These are phyloP conservation scores for Rosa lucieae DNA, from an alignment of 306 rosid species.

Conservation along the genomic window DNA sequence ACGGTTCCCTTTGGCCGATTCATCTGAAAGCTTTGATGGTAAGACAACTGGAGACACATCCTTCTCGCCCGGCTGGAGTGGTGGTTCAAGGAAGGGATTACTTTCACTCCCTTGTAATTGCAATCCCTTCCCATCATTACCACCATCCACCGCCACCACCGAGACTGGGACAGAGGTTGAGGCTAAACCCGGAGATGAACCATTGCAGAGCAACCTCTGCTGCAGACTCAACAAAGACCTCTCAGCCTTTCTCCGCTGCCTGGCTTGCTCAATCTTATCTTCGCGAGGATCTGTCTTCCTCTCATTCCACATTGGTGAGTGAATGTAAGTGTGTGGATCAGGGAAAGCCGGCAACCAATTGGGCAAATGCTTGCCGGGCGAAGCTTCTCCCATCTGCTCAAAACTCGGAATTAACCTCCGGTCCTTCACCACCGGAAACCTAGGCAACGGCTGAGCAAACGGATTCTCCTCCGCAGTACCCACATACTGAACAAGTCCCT, in stretches of 20 bases:
- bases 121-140: constrained; percentile 29
- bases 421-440: constrained; percentile 58
- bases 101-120: constrained; percentile 27
- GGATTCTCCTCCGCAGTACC: constrained; percentile 59
- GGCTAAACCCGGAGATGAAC: constrained; percentile 35
- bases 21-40: constrained; percentile 35
- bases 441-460: constrained; percentile 66
- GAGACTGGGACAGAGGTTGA: constrained; percentile 25
- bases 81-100: constrained; percentile 40
- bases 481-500: constrained; percentile 42
- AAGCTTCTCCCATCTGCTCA: constrained; percentile 64
- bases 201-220: constrained; percentile 63
- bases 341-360: constrained; percentile 92
- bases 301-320: constrained; percentile 78
- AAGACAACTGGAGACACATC: constrained; percentile 45
- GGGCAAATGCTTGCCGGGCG: constrained; percentile 73
- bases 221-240: constrained; percentile 83
- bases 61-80: constrained; percentile 35
- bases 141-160: constrained; percentile 3
- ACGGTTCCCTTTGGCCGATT: constrained; percentile 32
- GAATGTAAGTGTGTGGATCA: constrained; percentile 83
- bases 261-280: constrained; percentile 83
- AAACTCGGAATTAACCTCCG: constrained; percentile 62
- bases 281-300: constrained; percentile 65
- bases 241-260: constrained; percentile 89